Evolutionary conservation across 208 protist genomes (phyloP), one percentile per base, ranked within the genome.

Genomic region (Tritrichomonas foetus): DNA sequence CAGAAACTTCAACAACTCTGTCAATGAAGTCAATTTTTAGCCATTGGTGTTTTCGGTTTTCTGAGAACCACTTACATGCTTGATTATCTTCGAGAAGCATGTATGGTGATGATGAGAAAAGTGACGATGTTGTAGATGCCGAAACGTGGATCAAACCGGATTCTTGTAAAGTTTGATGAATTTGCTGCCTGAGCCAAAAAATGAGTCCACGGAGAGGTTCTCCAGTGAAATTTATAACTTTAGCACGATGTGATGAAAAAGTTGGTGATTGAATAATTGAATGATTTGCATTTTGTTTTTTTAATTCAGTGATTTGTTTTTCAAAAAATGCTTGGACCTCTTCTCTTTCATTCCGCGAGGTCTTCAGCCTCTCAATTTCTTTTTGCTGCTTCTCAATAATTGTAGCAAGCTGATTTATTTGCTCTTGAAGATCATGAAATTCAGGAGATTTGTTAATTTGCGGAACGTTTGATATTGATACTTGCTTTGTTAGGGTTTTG

Each of bases 1-100:
- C 69, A 44, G 8, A 3, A 13, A 75, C n/a, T 44, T 27, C 20
- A 36, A 75, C 16, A 25, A 75, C 69, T 41, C 44, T 75, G 33
- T 75, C 69, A 44, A 75, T 75, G 33, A 75, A 75, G 41, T 75
- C 69, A 44, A 75, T 75, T 75, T 75, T 75, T 2, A 75, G 33
- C 69, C 69, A 75, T 75, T 27, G 41, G 1, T 36, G 3, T 16
- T 75, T 75, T n/a, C 44, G 36, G 3, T 27, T 27, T 13, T 13
- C 20, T 13, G 69, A 75, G 20, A 75, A 47, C 69, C 69, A 75
- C 44, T 75, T 75, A 44, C 69, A 75, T 3, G 41, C 36, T 44
- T 36, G 36, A 25, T 47, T 75, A 36, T 75, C 44, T n/a, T 75
- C 69, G 0, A 75, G 8, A 13, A 75, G 3, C 11, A 47, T 36